These are phyloP conservation scores for Naganishia cerealis DNA, from an alignment of 1,284 basidiomycete genomes.

Conservation along the genomic window DNA sequence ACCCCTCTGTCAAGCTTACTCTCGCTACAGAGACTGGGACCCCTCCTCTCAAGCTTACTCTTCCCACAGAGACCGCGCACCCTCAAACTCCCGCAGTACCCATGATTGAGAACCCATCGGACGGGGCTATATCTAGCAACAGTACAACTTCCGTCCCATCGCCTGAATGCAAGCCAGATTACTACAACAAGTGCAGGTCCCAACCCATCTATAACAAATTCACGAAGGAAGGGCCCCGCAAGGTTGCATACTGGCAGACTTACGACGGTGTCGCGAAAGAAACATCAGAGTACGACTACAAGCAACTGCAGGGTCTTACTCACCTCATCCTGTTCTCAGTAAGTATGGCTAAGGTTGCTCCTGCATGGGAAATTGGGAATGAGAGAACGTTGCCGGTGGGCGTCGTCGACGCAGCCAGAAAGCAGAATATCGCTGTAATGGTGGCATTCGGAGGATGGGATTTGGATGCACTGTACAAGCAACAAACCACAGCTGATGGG, in stretches of 20 bases:
- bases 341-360: no score
- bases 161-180: no score
- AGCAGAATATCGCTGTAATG: neutral
- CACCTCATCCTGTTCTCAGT: constrained; percentile 15
- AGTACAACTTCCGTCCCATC: neutral
- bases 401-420: neutral
- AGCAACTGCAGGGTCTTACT: neutral
- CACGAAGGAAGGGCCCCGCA: neutral
- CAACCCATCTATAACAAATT: neutral
- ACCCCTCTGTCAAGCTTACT: no score
- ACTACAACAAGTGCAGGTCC: neutral
- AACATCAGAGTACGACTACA: neutral
- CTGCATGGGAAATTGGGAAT: no score
- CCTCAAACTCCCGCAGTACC: no score
- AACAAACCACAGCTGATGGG: neutral
- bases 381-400: neutral
- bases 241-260: neutral
- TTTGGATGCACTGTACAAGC: neutral
- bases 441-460: constrained; percentile 18
- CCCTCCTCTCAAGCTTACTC: no score
- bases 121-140: neutral
- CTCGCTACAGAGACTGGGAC: no score
- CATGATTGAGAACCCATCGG: no score
- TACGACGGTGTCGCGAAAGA: neutral
- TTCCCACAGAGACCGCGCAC: no score